A percentile compares a stretch with the other conserved stretches of the same genome.
phyloP scores from a whole-genome alignment of 2,329 filamentous ascomycete species.

The Salinomyces thailandicus region DNA sequence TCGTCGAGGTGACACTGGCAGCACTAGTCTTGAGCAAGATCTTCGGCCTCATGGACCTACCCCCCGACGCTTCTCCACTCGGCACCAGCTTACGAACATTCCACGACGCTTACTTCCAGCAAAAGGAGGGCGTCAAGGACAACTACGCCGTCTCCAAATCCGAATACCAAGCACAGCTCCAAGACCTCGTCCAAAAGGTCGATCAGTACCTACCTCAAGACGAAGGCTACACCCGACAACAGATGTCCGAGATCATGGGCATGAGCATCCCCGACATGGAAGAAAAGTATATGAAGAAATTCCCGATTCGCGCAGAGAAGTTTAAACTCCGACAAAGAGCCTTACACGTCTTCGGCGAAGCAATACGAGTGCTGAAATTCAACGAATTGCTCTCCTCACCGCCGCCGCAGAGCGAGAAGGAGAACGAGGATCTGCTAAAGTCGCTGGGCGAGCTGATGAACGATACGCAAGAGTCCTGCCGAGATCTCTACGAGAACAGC shows the following conservation, averaged over 20 bases:
- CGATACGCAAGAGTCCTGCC: constrained; percentile 77
- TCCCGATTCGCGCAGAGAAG: constrained; percentile 74
- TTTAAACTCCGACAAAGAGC: constrained; percentile 86
- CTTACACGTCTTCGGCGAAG: constrained; percentile 83
- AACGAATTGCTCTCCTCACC: constrained; percentile 55
- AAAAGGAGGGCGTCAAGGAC: constrained; percentile 37
- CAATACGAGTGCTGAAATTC: constrained; percentile 75
- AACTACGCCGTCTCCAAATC: constrained; percentile 37
- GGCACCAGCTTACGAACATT: constrained; percentile 77
- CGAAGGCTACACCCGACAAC: constrained; percentile 78
- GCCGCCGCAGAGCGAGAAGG: constrained; percentile 36
- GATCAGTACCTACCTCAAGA: constrained; percentile 63
- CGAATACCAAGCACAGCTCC: constrained; percentile 53
- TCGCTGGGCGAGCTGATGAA: constrained; percentile 77
- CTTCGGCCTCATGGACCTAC: constrained; percentile 51
- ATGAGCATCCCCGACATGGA: constrained; percentile 63
- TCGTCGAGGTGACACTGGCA: constrained; percentile 89
- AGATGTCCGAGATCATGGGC: constrained; percentile 63
- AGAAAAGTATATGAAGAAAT: constrained; percentile 69
- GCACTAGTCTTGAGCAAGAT: constrained; percentile 56
- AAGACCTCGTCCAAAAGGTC: constrained; percentile 58
- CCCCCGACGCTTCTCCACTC: constrained; percentile 69
- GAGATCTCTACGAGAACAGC: constrained; percentile 81
- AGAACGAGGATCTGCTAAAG: constrained; percentile 55
- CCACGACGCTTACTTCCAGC: constrained; percentile 67